Evolutionary conservation across 108 stramenopile genomes (phyloP).

Genomic region (Cyclotella sp.): DNA sequence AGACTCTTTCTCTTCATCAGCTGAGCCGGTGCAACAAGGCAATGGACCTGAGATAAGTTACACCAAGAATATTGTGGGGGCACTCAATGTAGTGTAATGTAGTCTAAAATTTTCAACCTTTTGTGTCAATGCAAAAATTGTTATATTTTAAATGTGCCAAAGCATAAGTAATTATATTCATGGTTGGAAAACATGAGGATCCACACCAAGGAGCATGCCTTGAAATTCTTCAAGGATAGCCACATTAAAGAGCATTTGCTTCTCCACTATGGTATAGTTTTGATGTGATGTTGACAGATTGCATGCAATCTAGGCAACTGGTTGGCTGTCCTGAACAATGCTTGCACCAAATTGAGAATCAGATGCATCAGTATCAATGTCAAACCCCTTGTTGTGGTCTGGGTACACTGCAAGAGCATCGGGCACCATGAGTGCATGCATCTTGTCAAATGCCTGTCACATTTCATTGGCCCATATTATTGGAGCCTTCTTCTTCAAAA

Average conservation of each 20-base stretch:
- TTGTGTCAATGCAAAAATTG: constrained; percentile 46
- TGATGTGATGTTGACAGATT: constrained; percentile 17
- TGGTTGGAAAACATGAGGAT: constrained; percentile 46
- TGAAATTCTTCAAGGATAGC: background rate
- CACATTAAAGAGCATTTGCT: constrained; percentile 25
- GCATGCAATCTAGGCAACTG: constrained; percentile 25
- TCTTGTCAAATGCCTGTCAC: constrained; percentile 40
- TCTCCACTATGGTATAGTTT: constrained; percentile 26
- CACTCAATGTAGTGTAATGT: constrained; percentile 33
- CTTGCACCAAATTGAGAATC: constrained; percentile 28
- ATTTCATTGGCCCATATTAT: too few relatives aligned
- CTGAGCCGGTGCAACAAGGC: too few relatives aligned
- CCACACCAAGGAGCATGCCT: background rate
- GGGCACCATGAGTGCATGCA: constrained; percentile 21
- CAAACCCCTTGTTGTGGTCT: constrained; percentile 41
- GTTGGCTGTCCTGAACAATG: constrained; percentile 13
- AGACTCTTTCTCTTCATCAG: too few relatives aligned
- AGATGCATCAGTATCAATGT: constrained; percentile 54
- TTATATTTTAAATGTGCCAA: constrained; percentile 28
- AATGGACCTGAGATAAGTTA: background rate
- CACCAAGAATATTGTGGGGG: constrained; percentile 20
- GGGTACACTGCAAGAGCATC: constrained; percentile 45
- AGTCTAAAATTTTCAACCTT: constrained; percentile 32
- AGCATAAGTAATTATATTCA: constrained; percentile 33
- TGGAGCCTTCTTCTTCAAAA: too few relatives aligned